Base-by-base conservation (phyloP, 129 eudicot genomes). In the Tanacetum coccineum region DNA sequence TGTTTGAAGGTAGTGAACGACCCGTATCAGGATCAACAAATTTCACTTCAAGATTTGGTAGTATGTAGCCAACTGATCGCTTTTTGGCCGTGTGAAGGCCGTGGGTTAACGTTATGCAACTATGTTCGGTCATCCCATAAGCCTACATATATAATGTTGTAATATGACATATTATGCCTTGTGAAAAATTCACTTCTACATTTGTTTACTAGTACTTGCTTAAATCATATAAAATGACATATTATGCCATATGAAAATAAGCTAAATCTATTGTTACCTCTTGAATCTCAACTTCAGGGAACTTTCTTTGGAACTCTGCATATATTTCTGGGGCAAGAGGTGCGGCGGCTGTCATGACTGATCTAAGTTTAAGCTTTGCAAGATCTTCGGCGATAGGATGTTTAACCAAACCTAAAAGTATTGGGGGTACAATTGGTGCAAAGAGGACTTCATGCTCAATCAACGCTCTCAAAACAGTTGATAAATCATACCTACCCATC, bases 71-170 rank as follows among this genome's bases (percentile, higher is more conserved):
- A 22, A 93, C 95, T 0, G 96, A 93, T 52, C 84, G 86, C 55
- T 70, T 93, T 81, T 93, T 89, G 9, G 99, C 87, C 47, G 67
- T 86, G 49, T 74, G 76, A 69, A 81, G 95, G 0, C 89, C 92
- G 22, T 93, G 95, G 11, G 87, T 84, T 51, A 89, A 81, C 9
- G 96, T 89, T 39, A 93, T 93, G 89, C 96, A 93, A 69, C 99
- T 89, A 61, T 93, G 99, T 81, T 93, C 99, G 9, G 99, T 93
- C 96, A 93, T 80, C 40, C 96, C 99, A 81, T 93, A 93, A 13
- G 99, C 99, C 97, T 90, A 22, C 39, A 11, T n/a, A n/a, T n/a
- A n/a, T 1, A 60, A 17, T 55, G 30, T 45, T 28, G 13, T 20
- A 14, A 13, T 17, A 14, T 6, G 4, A 13, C 64, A 54, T 0